These are phyloP conservation scores for Cyberlindnera subsufficiens DNA, from an alignment of 805 yeast species.

Conservation along the genomic window DNA sequence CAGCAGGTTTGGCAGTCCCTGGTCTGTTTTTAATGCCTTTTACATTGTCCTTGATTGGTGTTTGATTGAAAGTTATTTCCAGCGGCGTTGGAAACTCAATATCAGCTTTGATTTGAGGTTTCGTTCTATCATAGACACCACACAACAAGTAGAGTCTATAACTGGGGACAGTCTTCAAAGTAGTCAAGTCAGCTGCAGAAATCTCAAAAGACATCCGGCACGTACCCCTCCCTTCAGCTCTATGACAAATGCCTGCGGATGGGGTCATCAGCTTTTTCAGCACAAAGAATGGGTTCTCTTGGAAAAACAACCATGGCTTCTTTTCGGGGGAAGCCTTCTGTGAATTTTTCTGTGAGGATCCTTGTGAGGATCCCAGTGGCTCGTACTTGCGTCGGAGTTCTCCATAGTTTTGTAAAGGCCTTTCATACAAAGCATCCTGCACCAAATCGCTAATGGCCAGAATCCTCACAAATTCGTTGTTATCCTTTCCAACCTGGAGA, in stretches of 20 bases:
- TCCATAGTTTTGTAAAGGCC: conserved; percentile 34
- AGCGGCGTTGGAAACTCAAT: conserved; percentile 68
- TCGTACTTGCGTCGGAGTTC: conserved; percentile 12
- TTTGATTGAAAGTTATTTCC: conserved; percentile 58
- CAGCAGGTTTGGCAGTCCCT: conserved; percentile 81
- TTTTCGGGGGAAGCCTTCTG: conserved; percentile 11
- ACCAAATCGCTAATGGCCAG: conserved; percentile 41
- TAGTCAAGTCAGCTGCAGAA: conserved; percentile 33
- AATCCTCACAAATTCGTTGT: conserved; percentile 37
- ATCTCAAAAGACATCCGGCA: conserved; percentile 38
- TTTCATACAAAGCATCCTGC: conserved; percentile 27
- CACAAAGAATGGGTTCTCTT: conserved; percentile 50
- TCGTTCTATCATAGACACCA: conserved; percentile 34
- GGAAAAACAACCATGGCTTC: conserved; percentile 42
- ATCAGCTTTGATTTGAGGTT: conserved; percentile 25
- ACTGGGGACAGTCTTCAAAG: conserved; percentile 27
- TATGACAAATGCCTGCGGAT: conserved; percentile 39
- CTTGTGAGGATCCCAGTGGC: conserved; percentile 1
- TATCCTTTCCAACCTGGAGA: conserved; percentile 35
- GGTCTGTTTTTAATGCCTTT: conserved; percentile 71
- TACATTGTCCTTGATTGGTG: conserved; percentile 43
- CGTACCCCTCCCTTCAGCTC: conserved; percentile 40
- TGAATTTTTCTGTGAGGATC: conserved; percentile 5
- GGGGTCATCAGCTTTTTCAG: conserved; percentile 41
- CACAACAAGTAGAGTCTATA: conserved; percentile 47